Conservation (phyloP, 2,329 filamentous ascomycete species). For the Neopestalotiopsis rosae region DNA sequence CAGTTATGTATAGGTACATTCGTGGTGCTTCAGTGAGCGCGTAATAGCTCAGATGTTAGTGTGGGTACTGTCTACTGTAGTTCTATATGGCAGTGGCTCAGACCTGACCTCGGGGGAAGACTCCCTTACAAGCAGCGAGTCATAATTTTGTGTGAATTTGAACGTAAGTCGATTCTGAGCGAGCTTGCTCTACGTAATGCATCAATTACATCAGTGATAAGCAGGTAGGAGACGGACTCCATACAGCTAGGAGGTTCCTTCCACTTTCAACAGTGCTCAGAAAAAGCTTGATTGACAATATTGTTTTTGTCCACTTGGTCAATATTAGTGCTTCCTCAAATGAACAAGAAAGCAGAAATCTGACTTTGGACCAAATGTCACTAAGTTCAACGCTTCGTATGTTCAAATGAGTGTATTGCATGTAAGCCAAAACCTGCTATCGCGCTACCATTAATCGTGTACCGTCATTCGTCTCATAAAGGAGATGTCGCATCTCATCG, state of each 20-base stretch:
- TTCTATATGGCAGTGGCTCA: background rate
- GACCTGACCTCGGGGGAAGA: background rate
- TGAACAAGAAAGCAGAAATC: background rate
- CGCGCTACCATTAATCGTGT: background rate
- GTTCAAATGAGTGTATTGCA: background rate
- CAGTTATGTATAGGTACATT: background rate
- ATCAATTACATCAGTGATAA: background rate
- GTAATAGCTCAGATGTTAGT: background rate
- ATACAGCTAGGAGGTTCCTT: background rate
- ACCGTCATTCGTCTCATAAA: background rate
- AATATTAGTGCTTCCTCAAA: background rate
- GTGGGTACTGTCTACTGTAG: background rate
- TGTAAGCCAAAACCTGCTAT: background rate
- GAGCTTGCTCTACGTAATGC: background rate
- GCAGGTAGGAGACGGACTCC: background rate
- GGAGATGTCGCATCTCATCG: background rate
- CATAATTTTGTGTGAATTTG: background rate
- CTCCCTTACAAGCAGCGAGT: background rate
- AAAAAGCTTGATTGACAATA: background rate
- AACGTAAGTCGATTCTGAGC: background rate
- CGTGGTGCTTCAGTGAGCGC: background rate
- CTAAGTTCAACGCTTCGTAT: background rate
- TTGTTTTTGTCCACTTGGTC: background rate
- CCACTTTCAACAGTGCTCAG: background rate
- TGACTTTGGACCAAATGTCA: background rate